Conservation (phyloP, 768 basidiomycete genomes). For the Symmetrospora coprosmae region DNA sequence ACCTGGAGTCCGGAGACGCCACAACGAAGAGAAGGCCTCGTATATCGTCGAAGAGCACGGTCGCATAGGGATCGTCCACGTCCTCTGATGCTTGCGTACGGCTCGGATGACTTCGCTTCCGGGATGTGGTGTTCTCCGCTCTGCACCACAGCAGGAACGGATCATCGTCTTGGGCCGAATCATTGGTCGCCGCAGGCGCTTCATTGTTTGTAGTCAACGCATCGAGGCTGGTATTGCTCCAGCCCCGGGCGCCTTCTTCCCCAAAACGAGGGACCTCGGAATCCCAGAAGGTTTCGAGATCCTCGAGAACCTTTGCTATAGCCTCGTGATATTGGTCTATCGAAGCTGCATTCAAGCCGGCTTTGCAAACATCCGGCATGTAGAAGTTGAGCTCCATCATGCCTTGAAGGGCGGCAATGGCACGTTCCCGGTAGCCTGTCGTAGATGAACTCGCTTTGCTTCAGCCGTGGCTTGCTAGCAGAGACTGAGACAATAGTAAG, state of each 20-base stretch:
- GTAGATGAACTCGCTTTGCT: too few relatives aligned
- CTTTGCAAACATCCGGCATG: constrained; percentile 30
- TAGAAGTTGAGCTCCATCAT: constrained; percentile 39
- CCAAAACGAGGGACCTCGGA: constrained; percentile 38
- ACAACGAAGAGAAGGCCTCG: constrained; percentile 36
- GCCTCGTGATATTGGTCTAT: constrained; percentile 20
- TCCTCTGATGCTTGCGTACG: constrained; percentile 34
- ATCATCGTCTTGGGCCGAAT: constrained; percentile 17
- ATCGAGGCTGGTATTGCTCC: constrained; percentile 32
- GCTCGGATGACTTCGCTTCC: constrained; percentile 23
- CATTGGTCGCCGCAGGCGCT: too few relatives aligned
- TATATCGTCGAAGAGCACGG: constrained; percentile 39
- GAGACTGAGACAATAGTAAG: background rate
- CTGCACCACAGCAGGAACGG: constrained; percentile 35
- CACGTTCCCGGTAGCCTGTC: constrained; percentile 38
- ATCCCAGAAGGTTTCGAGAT: constrained; percentile 39
- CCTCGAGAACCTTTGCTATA: constrained; percentile 27
- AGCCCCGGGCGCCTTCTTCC: constrained; percentile 35
- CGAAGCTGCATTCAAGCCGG: background rate
- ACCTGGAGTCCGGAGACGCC: constrained; percentile 31
- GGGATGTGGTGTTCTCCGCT: constrained; percentile 30
- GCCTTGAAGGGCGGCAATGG: constrained; percentile 37
- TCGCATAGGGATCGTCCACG: constrained; percentile 38
- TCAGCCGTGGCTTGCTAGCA: too few relatives aligned
- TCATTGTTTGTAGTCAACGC: too few relatives aligned